A percentile compares a stretch with the other conserved stretches of the same genome.
These are phyloP conservation scores for Ogataea ganodermae DNA, from an alignment of 805 yeast species.

Conservation along the genomic window DNA sequence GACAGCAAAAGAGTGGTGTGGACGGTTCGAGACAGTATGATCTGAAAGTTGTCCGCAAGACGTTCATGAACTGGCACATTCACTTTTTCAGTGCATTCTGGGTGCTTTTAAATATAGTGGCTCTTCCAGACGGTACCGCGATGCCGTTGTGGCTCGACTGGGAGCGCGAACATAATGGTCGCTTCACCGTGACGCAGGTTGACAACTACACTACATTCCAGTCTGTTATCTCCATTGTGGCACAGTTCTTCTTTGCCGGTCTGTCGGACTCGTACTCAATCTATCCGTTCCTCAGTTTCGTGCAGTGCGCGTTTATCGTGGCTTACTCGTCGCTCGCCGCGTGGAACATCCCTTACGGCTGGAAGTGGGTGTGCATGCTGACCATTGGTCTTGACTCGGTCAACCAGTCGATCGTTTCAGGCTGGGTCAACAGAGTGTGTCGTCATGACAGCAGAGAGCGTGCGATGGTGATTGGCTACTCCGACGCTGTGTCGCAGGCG, in stretches of 20 bases:
- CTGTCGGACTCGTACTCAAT: slow-evolving; percentile 40
- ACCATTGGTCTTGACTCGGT: slow-evolving; percentile 38
- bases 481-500: slow-evolving; percentile 42
- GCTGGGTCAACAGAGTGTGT: slow-evolving; percentile 41
- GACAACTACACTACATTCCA: slow-evolving; percentile 45
- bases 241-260: slow-evolving; percentile 42
- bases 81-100: slow-evolving; percentile 54
- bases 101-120: slow-evolving; percentile 43
- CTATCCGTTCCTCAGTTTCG: slow-evolving; percentile 37
- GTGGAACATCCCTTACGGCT: slow-evolving; percentile 43
- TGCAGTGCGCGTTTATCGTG: slow-evolving; percentile 37
- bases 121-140: slow-evolving; percentile 43
- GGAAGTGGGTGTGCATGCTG: slow-evolving; percentile 42
- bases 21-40: slow-evolving; percentile 33
- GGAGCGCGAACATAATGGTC: slow-evolving; percentile 23
- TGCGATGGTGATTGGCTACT: slow-evolving; percentile 54
- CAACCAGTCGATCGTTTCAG: slow-evolving; percentile 44
- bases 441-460: slow-evolving; percentile 62
- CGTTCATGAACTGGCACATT: slow-evolving; percentile 55
- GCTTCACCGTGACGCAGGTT: slow-evolving; percentile 37
- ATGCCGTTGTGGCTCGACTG: slow-evolving; percentile 42
- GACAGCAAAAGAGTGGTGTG: slow-evolving; percentile 42
- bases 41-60: slow-evolving; percentile 47
- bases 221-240: slow-evolving; percentile 43
- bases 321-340: slow-evolving; percentile 42